phyloP scores from a whole-genome alignment of 1,139 yeast species.

The Geotrichum phurueaensis region DNA sequence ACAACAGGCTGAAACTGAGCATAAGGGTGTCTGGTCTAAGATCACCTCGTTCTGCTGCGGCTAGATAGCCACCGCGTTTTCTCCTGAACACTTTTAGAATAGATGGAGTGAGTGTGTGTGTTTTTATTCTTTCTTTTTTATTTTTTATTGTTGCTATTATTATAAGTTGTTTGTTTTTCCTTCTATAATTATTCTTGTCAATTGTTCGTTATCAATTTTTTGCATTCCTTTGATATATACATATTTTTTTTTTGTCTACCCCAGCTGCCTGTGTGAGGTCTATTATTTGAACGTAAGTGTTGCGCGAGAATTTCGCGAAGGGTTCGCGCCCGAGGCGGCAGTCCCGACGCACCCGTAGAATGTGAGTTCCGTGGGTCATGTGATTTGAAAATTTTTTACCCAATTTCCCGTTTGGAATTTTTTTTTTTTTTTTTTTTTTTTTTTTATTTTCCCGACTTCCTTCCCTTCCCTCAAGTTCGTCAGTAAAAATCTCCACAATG shows the following conservation, averaged over 20 bases:
- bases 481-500: neutral
- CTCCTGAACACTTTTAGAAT: neutral
- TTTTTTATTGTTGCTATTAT: conserved; percentile 1
- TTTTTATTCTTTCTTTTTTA: conserved; percentile 2
- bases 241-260: neutral
- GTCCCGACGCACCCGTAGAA: neutral
- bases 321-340: neutral
- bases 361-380: neutral
- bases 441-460: neutral
- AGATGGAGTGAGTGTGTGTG: conserved; percentile 8
- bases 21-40: conserved; percentile 32
- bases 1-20: conserved; percentile 19
- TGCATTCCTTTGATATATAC: neutral
- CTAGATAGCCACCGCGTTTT: conserved; percentile 26
- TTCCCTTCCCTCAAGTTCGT: neutral
- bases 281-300: neutral
- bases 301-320: neutral
- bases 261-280: neutral
- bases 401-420: neutral
- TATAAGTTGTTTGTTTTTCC: neutral
- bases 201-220: neutral
- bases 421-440: conserved; percentile 6
- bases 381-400: neutral
- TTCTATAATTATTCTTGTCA: neutral
- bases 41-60: conserved; percentile 21